Percentiles rank a stretch among this genome's conserved stretches.
These are phyloP conservation scores for Diophrys appendiculata DNA, from an alignment of 73 alveolate genomes.

Conservation along the genomic window DNA sequence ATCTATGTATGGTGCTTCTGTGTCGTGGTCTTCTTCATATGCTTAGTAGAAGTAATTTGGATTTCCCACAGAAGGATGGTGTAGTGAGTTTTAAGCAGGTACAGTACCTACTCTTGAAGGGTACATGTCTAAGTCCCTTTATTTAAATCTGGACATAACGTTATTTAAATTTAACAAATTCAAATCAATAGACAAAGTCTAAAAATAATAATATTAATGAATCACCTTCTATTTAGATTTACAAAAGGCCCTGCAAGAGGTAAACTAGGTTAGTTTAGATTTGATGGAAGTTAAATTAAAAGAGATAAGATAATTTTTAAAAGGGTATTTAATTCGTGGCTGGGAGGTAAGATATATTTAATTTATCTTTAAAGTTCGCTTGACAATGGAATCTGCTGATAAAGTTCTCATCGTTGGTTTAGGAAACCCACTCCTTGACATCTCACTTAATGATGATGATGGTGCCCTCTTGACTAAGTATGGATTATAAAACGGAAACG, in stretches of 20 bases:
- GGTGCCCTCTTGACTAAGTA: constrained; percentile 39
- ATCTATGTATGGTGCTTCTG: background rate
- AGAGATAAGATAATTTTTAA: too few species aligned
- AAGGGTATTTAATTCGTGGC: background rate
- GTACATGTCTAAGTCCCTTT: constrained; percentile 1
- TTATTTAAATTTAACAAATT: too few species aligned
- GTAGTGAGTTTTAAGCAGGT: background rate
- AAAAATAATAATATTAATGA: too few species aligned
- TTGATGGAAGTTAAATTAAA: too few species aligned
- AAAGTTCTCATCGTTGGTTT: constrained; percentile 44
- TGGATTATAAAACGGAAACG: constrained; percentile 46
- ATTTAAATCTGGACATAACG: background rate
- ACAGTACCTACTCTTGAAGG: background rate
- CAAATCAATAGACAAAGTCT: too few species aligned
- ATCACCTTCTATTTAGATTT: too few species aligned
- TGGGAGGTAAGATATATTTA: background rate
- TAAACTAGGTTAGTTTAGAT: too few species aligned
- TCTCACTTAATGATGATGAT: constrained; percentile 49
- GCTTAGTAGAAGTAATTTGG: background rate
- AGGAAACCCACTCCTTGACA: constrained; percentile 78
- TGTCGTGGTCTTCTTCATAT: background rate
- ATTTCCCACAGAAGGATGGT: background rate
- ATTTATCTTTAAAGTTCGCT: background rate
- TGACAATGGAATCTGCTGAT: constrained; percentile 16
- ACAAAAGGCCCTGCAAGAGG: too few species aligned